Conservation (phyloP, 257 asterid species). For the Fraxinus excelsior region DNA sequence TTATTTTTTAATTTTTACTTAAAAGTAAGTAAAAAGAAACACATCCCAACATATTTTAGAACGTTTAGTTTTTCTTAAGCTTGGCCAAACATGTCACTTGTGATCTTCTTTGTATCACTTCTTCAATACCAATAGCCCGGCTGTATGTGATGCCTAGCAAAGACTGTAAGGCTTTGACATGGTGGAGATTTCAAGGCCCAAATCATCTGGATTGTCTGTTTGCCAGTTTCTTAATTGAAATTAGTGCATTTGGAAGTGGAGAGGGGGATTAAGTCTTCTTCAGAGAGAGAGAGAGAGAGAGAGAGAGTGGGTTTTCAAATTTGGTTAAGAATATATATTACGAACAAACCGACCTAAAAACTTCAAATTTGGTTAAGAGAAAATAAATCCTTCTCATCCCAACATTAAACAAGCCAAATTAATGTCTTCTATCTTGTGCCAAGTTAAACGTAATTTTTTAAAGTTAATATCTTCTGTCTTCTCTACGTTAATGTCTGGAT, state of each 20-base stretch:
- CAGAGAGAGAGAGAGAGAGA: no score
- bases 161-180: not conserved
- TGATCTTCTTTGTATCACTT: not conserved
- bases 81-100: not conserved
- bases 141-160: not conserved
- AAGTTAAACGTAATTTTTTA: no score
- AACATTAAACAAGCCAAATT: no score
- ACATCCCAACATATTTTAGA: not conserved
- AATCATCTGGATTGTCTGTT: not conserved
- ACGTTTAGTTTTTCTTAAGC: not conserved
- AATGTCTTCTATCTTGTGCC: no score
- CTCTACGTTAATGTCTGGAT: no score
- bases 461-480: no score
- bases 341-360: no score
- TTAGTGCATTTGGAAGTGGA: not conserved
- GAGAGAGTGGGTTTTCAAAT: no score
- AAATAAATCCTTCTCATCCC: no score
- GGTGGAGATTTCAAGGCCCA: not conserved
- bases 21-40: not conserved
- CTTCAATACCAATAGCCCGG: not conserved
- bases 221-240: not conserved
- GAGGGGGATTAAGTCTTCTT: not conserved
- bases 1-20: not conserved
- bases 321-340: no score
- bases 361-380: no score